Percentiles rank a stretch among this genome's conserved stretches.
Evolutionary conservation across 164 flowering plant genomes (phyloP).

Genomic region (Stephania japonica): DNA sequence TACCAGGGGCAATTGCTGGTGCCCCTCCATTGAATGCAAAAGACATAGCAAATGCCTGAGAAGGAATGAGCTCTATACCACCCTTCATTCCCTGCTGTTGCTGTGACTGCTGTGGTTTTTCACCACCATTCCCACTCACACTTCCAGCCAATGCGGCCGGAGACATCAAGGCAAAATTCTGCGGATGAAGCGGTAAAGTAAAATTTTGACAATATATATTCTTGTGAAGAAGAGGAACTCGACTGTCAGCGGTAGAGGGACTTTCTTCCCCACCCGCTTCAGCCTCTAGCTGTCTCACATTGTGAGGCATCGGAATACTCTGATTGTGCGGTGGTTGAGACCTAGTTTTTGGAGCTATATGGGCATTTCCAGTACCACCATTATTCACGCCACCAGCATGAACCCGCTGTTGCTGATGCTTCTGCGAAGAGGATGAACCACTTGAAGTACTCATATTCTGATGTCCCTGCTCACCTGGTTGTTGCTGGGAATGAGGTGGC

Average conservation of each 20-base stretch:
- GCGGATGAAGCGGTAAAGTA: slow-evolving; percentile 50
- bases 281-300: slow-evolving; percentile 43
- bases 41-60: slow-evolving; percentile 80
- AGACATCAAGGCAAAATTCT: slow-evolving; percentile 62
- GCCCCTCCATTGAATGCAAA: slow-evolving; percentile 59
- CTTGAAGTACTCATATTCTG: slow-evolving; percentile 60
- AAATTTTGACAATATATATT: slow-evolving; percentile 56
- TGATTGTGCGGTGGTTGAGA: slow-evolving; percentile 33
- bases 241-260: slow-evolving; percentile 66
- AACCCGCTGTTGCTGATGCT: slow-evolving; percentile 64
- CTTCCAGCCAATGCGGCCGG: slow-evolving; percentile 33
- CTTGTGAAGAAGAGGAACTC: slow-evolving; percentile 47
- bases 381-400: slow-evolving; percentile 35
- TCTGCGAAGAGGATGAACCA: slow-evolving; percentile 78
- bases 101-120: slow-evolving; percentile 39
- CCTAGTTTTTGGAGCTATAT: slow-evolving; percentile 39
- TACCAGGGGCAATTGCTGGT: slow-evolving; percentile 35
- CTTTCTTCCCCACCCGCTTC: slow-evolving; percentile 62
- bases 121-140: slow-evolving; percentile 29
- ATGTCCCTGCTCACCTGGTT: slow-evolving; percentile 44
- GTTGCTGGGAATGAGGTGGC: slow-evolving; percentile 42
- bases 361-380: slow-evolving; percentile 40
- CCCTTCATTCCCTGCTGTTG: slow-evolving; percentile 44
- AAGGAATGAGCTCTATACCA: slow-evolving; percentile 49
- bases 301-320: slow-evolving; percentile 27